phyloP scores from a whole-genome alignment of 495 filamentous ascomycete genomes.

The Penicillium odoratum region DNA sequence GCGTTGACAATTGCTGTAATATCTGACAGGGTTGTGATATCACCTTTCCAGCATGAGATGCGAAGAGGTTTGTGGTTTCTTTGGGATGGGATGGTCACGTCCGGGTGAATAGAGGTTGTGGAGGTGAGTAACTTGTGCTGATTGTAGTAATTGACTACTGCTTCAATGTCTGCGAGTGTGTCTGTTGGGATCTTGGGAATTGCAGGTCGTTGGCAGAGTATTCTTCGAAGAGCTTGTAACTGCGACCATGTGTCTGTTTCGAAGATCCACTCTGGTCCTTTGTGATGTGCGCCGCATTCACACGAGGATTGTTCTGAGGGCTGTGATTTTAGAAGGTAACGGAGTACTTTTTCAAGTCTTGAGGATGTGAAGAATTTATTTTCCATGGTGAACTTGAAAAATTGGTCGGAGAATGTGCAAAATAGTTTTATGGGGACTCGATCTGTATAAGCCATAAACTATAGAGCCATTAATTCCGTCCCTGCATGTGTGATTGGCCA shows the following conservation, averaged over 20 bases:
- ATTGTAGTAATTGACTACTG: slow-evolving; percentile 18
- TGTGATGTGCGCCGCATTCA: not conserved
- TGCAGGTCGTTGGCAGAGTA: slow-evolving; percentile 18
- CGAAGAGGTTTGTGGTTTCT: not conserved
- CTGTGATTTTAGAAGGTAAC: not conserved
- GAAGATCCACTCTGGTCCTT: slow-evolving; percentile 6
- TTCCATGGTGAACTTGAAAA: not conserved
- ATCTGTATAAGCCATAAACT: not conserved
- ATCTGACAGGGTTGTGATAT: slow-evolving; percentile 25
- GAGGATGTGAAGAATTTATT: not conserved
- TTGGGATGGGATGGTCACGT: not conserved
- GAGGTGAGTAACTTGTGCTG: slow-evolving; percentile 18
- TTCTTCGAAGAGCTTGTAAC: slow-evolving; percentile 13
- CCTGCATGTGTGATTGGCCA: not conserved
- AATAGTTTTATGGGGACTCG: not conserved
- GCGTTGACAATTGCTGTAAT: slow-evolving; percentile 31
- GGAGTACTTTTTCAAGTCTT: not conserved
- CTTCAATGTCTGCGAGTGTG: slow-evolving; percentile 17
- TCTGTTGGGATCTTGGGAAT: slow-evolving; percentile 4
- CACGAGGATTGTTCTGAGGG: not conserved
- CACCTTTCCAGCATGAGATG: slow-evolving; percentile 26
- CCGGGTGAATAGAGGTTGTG: slow-evolving; percentile 10
- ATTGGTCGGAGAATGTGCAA: no score
- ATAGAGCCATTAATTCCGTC: not conserved
- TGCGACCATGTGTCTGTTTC: slow-evolving; percentile 21